Evolutionary conservation across 495 filamentous ascomycete species (phyloP).

Genomic region (Hypoxylon perforatum): DNA sequence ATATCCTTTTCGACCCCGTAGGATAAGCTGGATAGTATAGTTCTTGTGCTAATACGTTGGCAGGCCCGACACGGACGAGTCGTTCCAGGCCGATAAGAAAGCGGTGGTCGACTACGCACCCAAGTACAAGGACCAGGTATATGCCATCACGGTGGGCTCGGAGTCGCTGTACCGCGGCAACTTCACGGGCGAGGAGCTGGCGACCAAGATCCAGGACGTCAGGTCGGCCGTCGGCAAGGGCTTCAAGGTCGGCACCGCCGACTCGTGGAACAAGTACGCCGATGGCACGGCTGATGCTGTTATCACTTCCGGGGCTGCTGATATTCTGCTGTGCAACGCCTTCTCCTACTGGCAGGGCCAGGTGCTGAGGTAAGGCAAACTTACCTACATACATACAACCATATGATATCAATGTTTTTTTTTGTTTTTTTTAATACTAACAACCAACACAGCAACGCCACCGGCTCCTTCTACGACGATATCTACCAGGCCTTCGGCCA

Average conservation of each 20-base stretch:
- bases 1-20: background rate
- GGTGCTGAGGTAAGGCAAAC: too few species aligned
- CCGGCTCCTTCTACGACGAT: conserved; percentile 78
- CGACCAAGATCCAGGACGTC: conserved; percentile 71
- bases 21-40: conserved; percentile 15
- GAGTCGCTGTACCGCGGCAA: conserved; percentile 81
- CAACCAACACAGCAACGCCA: too few species aligned
- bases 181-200: conserved; percentile 71
- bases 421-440: too few species aligned
- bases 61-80: conserved; percentile 76
- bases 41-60: conserved; percentile 13
- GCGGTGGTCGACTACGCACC: conserved; percentile 63
- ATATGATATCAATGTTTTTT: too few species aligned
- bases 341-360: conserved; percentile 87
- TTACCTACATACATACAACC: too few species aligned
- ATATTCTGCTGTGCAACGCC: conserved; percentile 80
- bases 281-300: conserved; percentile 79
- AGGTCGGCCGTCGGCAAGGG: conserved; percentile 60
- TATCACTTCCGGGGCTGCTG: conserved; percentile 64
- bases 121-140: conserved; percentile 67
- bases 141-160: conserved; percentile 82
- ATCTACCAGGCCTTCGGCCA: conserved; percentile 76
- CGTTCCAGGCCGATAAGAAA: conserved; percentile 70
- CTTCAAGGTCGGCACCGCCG: conserved; percentile 78
- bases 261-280: conserved; percentile 84